phyloP scores from a whole-genome alignment of 1,284 basidiomycete species.

The Apiotrichum veenhuisii region DNA sequence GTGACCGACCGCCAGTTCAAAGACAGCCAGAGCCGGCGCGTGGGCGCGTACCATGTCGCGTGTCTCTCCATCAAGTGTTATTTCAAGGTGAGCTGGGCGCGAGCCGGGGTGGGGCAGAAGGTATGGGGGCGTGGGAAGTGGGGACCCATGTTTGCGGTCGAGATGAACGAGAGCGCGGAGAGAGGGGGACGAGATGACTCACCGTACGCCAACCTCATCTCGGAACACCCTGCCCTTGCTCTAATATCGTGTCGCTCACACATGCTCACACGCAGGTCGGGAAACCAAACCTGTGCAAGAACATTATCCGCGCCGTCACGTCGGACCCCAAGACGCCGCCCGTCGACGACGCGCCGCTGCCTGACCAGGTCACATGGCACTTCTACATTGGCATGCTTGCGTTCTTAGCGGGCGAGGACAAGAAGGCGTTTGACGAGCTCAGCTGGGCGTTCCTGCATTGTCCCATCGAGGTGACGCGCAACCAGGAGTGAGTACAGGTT shows the following conservation, averaged over 20 bases:
- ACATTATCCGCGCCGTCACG: constrained; percentile 81
- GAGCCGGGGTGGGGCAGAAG: no score
- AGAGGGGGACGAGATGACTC: no score
- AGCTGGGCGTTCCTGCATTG: constrained; percentile 78
- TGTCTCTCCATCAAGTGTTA: constrained; percentile 89
- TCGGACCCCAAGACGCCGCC: constrained; percentile 81
- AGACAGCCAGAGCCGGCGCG: constrained; percentile 73
- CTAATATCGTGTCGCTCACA: constrained; percentile 2
- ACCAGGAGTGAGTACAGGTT: constrained; percentile 84
- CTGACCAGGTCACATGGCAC: constrained; percentile 85
- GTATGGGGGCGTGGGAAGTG: no score
- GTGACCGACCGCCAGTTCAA: constrained; percentile 77
- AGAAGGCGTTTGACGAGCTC: constrained; percentile 77
- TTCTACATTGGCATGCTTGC: constrained; percentile 93
- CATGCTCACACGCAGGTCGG: constrained; percentile 60
- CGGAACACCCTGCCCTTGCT: not conserved
- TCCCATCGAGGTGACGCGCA: constrained; percentile 61
- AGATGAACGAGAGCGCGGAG: no score
- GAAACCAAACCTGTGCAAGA: constrained; percentile 84
- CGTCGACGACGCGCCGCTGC: constrained; percentile 68
- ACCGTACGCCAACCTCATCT: no score
- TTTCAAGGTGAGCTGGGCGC: constrained; percentile 80
- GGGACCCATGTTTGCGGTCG: no score
- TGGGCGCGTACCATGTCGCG: constrained; percentile 93
- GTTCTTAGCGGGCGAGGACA: constrained; percentile 88